phyloP scores from a whole-genome alignment of 139 green algal species.

The Coccomyxa sp. region DNA sequence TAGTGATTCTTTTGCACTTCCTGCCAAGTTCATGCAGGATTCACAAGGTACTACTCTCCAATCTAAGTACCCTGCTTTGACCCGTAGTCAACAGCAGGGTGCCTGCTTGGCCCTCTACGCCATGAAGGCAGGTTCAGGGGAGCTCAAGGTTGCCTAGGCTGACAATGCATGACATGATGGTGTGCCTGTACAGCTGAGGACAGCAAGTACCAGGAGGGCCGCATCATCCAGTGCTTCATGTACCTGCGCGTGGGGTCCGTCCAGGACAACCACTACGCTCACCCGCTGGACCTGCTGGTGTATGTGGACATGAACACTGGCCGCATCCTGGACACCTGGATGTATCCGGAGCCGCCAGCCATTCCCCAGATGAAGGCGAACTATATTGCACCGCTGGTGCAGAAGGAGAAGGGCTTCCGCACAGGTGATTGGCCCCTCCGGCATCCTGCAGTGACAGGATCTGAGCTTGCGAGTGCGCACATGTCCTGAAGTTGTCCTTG shows the following conservation, averaged over 20 bases:
- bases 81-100: too few species aligned
- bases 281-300: conserved; percentile 71
- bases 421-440: neutral
- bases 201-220: neutral
- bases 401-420: conserved; percentile 1
- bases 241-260: conserved; percentile 46
- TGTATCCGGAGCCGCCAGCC: neutral
- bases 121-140: too few species aligned
- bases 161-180: neutral
- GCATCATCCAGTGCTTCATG: conserved; percentile 66
- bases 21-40: too few species aligned
- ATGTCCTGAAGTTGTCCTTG: too few species aligned
- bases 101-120: too few species aligned
- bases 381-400: neutral
- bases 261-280: conserved; percentile 74
- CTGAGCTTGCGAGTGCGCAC: too few species aligned
- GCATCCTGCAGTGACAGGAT: too few species aligned
- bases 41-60: too few species aligned
- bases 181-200: conserved; percentile 7
- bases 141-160: too few species aligned
- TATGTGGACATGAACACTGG: conserved; percentile 63
- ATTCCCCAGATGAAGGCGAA: conserved; percentile 47
- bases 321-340: conserved; percentile 16
- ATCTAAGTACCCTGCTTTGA: too few species aligned
- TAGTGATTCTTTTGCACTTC: too few species aligned